A percentile compares a stretch with the other conserved stretches of the same genome.
phyloP scores from a whole-genome alignment of 2,329 filamentous ascomycete species.

The Sordariomycetes sp. region DNA sequence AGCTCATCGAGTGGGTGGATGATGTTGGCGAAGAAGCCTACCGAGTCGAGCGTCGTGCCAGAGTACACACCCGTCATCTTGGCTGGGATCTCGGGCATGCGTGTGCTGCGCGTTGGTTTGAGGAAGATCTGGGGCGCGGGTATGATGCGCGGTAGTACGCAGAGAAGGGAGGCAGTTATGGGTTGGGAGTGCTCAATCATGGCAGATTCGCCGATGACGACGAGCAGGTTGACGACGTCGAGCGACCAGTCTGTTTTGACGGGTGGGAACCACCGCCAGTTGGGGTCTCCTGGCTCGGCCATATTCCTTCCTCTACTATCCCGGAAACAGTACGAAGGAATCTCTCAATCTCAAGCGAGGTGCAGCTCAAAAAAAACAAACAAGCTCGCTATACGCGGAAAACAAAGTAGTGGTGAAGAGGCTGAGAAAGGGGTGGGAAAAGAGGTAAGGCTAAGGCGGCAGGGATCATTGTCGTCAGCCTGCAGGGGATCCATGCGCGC shows the following conservation, averaged over 20 bases:
- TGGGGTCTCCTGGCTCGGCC: constrained; percentile 7
- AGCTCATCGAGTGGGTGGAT: constrained; percentile 45
- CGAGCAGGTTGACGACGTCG: constrained; percentile 53
- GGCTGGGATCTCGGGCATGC: constrained; percentile 45
- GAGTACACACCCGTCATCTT: constrained; percentile 50
- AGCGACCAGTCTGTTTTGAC: constrained; percentile 39
- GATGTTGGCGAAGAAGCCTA: constrained; percentile 55
- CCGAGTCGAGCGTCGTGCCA: constrained; percentile 41
- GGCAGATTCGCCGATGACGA: constrained; percentile 51
- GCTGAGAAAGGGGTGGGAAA: no score
- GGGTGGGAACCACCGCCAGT: constrained; percentile 34
- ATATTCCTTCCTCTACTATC: neutral
- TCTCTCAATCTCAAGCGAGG: neutral
- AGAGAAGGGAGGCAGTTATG: constrained; percentile 48
- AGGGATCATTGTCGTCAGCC: no score
- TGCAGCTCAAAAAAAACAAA: neutral
- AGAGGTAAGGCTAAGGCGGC: no score
- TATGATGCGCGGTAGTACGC: constrained; percentile 49
- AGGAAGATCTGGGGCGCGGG: constrained; percentile 55
- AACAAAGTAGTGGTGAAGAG: no score
- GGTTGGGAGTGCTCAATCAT: constrained; percentile 49
- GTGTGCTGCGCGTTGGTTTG: constrained; percentile 41
- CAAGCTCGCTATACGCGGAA: neutral
- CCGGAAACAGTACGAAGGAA: neutral
- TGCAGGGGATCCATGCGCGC: no score